Base-by-base conservation (phyloP, 306 rosid species). In the Rubus idaeus region DNA sequence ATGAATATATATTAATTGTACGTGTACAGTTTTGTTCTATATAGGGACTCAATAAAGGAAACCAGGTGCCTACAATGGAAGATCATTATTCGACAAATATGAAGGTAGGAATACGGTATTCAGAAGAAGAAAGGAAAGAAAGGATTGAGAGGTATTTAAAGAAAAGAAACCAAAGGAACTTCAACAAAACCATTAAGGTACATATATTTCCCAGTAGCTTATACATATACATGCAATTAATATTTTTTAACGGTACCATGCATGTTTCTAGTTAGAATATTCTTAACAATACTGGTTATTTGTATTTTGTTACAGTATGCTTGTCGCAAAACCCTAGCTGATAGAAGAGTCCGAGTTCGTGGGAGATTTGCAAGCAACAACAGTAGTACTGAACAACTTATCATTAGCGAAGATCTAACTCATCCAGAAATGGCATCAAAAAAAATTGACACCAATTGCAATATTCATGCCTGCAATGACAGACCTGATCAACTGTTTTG, bases 141-240 rank as follows among this genome's bases (percentile, higher is more conserved):
- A 86, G 92, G 80, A 95, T 95, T 80, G 87, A 84, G 16, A 89
- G 97, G 72, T 95, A 95, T 76, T 82, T 95, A 88, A 90, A 91
- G 91, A 95, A 95, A 82, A 89, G 98, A 92, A 89, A 90, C 80
- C 97, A 92, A 82, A 90, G 98, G 67, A 95, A 95, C 86, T 95
- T 92, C 82, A 95, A 89, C 86, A 95, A 95, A 81, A 85, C 88
- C 40, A 85, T 85, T 53, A 85, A 85, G 82, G 85, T 82, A 55
- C 8, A 16, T 14, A 23, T 10, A 23, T 23, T 0, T 23, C 65
- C 39, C 17, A 58, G 26, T 23, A 23, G 65, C 65, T 23, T 23
- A n/a, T n/a, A 56, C 26, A 23, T 20, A 56, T 20, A 23, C 26
- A 23, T 23, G 26, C 26, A 23, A 23, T 23, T 23, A 23, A 23